These are phyloP conservation scores for Clonostachys byssicola DNA, from an alignment of 2,329 filamentous ascomycete species.

Conservation along the genomic window DNA sequence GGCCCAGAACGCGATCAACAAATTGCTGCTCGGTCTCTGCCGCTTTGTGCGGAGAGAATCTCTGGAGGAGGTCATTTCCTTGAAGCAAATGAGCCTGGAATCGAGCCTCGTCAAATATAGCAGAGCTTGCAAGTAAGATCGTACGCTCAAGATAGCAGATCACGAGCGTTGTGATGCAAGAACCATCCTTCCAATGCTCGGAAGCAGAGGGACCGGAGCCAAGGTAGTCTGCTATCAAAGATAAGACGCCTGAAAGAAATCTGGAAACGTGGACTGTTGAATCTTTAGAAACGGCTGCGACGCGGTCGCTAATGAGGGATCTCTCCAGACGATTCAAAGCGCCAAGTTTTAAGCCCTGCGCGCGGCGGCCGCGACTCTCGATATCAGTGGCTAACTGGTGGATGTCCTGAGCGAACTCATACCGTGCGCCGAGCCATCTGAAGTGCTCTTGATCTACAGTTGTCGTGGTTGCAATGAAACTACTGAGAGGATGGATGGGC, in stretches of 20 bases:
- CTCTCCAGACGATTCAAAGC: conserved; percentile 57
- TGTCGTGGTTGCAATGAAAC: conserved; percentile 45
- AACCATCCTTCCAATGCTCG: conserved; percentile 1
- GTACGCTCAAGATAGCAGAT: conserved; percentile 53
- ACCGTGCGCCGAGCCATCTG: conserved; percentile 47
- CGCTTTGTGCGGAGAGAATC: too few species aligned
- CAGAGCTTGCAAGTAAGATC: conserved; percentile 35
- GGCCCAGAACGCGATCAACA: conserved; percentile 24
- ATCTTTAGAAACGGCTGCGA: conserved; percentile 55
- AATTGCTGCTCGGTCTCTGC: not conserved
- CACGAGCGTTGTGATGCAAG: conserved; percentile 26
- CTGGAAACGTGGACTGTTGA: conserved; percentile 49
- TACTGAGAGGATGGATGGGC: conserved; percentile 57
- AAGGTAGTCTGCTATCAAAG: conserved; percentile 37
- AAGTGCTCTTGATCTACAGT: conserved; percentile 27
- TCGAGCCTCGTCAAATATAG: conserved; percentile 54
- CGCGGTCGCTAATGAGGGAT: conserved; percentile 48
- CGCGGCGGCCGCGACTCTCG: conserved; percentile 31
- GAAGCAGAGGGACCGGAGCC: conserved; percentile 8
- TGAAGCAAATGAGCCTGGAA: conserved; percentile 61
- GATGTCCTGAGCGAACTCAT: conserved; percentile 45
- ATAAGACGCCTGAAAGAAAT: conserved; percentile 43
- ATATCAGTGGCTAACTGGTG: conserved; percentile 34
- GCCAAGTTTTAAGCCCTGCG: conserved; percentile 43
- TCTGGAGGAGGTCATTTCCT: conserved; percentile 15